Evolutionary conservation across 164 flowering plant genomes (phyloP).

Genomic region (Stephania japonica): DNA sequence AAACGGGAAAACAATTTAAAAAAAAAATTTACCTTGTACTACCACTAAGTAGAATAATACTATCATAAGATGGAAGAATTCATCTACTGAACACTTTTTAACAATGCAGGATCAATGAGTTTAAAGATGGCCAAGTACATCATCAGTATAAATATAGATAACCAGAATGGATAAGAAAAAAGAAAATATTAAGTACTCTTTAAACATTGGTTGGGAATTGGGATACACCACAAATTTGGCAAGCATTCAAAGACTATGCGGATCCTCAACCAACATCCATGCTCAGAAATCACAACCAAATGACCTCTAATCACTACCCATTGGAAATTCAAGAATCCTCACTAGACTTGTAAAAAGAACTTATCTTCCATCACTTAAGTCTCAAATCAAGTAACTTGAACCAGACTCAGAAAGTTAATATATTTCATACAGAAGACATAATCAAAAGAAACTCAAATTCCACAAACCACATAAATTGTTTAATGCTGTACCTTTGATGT

Average conservation of each 20-base stretch:
- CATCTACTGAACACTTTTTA: too few species aligned
- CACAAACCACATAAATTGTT: not conserved
- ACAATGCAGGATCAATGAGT: not conserved
- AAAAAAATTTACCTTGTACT: not conserved
- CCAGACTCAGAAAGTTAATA: not conserved
- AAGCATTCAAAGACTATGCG: not conserved
- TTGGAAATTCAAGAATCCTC: not conserved
- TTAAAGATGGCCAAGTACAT: not conserved
- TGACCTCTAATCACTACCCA: not conserved
- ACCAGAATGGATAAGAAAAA: not conserved
- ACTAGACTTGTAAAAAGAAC: not conserved
- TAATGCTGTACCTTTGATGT: slow-evolving; percentile 77
- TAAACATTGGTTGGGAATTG: not conserved
- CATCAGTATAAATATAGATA: not conserved
- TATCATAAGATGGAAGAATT: not conserved
- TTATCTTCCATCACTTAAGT: not conserved
- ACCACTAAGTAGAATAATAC: not conserved
- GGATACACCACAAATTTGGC: not conserved
- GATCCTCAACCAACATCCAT: not conserved
- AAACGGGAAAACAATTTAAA: not conserved
- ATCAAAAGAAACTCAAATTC: not conserved
- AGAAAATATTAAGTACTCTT: not conserved
- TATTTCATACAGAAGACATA: not conserved
- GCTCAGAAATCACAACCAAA: not conserved
- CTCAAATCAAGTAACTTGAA: not conserved